Conservation (phyloP, 805 yeast species). For the Yarrowia sp. region DNA sequence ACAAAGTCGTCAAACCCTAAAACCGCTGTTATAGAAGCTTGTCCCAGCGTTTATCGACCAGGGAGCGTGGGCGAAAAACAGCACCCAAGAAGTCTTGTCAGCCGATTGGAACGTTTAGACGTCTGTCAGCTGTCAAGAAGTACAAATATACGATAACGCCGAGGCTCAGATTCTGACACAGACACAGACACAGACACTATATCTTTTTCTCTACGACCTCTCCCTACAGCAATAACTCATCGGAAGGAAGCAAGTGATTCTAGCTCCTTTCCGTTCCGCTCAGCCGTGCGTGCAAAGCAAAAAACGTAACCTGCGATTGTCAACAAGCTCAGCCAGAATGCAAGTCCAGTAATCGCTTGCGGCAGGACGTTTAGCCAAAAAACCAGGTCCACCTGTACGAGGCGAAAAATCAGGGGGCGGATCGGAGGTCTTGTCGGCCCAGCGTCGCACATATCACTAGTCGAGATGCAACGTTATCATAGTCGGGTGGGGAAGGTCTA, state of each 20-base stretch:
- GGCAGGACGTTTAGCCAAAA: neutral
- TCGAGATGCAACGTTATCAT: constrained; percentile 7
- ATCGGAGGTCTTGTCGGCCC: too few species aligned
- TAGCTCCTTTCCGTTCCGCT: constrained; percentile 5
- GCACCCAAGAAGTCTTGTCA: too few species aligned
- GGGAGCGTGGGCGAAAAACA: neutral
- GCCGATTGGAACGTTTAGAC: too few species aligned
- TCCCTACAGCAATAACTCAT: too few species aligned
- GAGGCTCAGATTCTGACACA: too few species aligned
- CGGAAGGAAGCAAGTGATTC: constrained; percentile 9
- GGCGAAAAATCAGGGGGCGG: too few species aligned
- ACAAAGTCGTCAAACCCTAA: neutral
- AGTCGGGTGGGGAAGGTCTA: neutral
- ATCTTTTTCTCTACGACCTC: too few species aligned
- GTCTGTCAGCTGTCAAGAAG: too few species aligned
- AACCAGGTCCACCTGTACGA: too few species aligned
- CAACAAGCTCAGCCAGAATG: neutral
- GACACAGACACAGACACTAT: too few species aligned
- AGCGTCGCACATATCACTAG: neutral
- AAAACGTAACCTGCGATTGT: neutral
- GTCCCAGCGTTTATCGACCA: neutral
- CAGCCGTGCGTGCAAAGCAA: constrained; percentile 18
- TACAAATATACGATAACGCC: too few species aligned
- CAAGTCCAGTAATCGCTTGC: neutral
- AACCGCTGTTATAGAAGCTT: neutral